Evolutionary conservation across 2,329 filamentous ascomycete species (phyloP), one percentile per base, ranked within the genome.

Genomic region (Pseudocercospora eumusae): DNA sequence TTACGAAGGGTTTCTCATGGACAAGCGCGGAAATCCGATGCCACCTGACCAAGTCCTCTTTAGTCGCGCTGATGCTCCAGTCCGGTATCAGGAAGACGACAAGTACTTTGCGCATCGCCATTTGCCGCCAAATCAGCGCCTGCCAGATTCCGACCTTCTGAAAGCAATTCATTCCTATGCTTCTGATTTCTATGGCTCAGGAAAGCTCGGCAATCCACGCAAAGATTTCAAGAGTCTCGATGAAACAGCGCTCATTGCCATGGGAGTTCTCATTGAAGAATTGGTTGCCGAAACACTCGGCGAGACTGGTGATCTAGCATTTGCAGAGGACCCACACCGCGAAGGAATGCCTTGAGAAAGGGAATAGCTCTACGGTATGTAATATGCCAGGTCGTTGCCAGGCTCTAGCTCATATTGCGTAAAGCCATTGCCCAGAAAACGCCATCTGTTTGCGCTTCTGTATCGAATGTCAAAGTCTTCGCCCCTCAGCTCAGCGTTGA

Each of bases 211-310:
- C 8, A 59, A 66, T 10, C 62, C 64, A n/a, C 73, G 68, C 18
- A 66, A 68, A 25, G 77, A 81, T 57, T 83, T 80, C 67, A 77
- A 82, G 66, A 90, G 86, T 74, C 85, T 93, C 84, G 89, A 93
- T 71, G 90, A 91, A 77, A 91, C 89, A 13, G 90, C 90, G 3
- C 79, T 93, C 61, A 77, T 93, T 58, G 89, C 90, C 0, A 81
- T 93, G 70, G 89, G 90, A 1, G 86, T 93, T 54, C 75, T 93
- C 60, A 77, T 93, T 45, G 90, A 93, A 75, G 90, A 93, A 75
- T 83, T 85, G 2, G 81, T 84, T 15, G 80, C 81, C 44, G 84
- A 87, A 52, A 74, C 81, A 5, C 76, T 93, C 20, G 89, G 88
- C 4, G 78, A 81, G 59, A 83, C 80, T 11, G 90, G 90, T 21